Evolutionary conservation across 305 asterid genomes (phyloP).

Genomic region (Solanum hybrid): DNA sequence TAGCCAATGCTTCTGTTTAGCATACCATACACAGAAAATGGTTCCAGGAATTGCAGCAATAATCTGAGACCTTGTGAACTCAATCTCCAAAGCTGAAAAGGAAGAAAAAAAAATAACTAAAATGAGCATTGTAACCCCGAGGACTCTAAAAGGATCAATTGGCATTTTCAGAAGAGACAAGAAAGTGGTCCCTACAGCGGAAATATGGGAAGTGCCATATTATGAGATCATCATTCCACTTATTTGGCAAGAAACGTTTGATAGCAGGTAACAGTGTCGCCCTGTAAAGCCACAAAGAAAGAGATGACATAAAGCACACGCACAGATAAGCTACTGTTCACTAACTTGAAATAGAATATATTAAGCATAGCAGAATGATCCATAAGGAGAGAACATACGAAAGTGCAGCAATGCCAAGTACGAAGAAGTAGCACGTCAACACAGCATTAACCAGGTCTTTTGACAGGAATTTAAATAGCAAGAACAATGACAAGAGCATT

Average conservation of each 20-base stretch:
- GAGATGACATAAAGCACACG: neutral
- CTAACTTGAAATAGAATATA: neutral
- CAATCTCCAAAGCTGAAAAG: slow-evolving; percentile 74
- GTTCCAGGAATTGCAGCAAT: slow-evolving; percentile 85
- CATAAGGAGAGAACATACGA: slow-evolving; percentile 54
- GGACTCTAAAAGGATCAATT: neutral
- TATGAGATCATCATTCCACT: slow-evolving; percentile 72
- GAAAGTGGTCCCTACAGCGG: slow-evolving; percentile 32
- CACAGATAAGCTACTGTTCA: neutral
- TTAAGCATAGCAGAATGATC: slow-evolving; percentile 12
- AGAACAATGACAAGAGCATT: slow-evolving; percentile 80
- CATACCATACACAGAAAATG: slow-evolving; percentile 96
- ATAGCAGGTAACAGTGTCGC: slow-evolving; percentile 84
- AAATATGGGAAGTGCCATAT: slow-evolving; percentile 64
- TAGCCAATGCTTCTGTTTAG: slow-evolving; percentile 91
- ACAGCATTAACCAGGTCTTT: slow-evolving; percentile 98
- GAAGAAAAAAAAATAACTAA: slow-evolving; percentile 18
- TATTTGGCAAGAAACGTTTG: slow-evolving; percentile 61
- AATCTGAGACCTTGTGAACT: slow-evolving; percentile 82
- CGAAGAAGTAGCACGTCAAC: slow-evolving; percentile 77
- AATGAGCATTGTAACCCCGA: neutral
- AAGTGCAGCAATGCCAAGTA: slow-evolving; percentile 88
- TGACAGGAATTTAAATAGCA: slow-evolving; percentile 84
- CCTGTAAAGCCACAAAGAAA: slow-evolving; percentile 36
- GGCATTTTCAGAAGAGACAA: neutral